Evolutionary conservation across 2,329 filamentous ascomycete genomes (phyloP), one percentile per base, ranked within the genome.

Genomic region (Stemphylium vesicarium): DNA sequence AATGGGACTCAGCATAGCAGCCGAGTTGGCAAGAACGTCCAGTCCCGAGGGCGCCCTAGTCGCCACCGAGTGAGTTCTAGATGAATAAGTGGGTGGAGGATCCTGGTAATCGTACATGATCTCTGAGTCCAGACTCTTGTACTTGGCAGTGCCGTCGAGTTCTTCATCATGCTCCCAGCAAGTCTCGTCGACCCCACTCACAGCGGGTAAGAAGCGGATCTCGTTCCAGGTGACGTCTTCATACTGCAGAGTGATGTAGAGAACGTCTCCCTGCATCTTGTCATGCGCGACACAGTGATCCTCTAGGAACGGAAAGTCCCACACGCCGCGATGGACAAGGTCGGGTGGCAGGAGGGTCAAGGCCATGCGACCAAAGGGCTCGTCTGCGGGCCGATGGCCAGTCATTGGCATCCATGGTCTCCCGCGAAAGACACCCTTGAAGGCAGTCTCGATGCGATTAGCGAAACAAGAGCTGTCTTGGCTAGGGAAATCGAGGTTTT

Each of bases 21-120:
- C 73, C 4, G 73, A 74, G 47, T 75, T 66, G 38, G 73, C 73
- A 44, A 76, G 71, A 52, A 75, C 73, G 45, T 75, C 73, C 58
- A 75, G 63, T 44, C 70, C 70, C 40, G 73, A 73, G 40, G 68
- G 70, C 68, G 69, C 61, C 68, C 72, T 75, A 53, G 73, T 70
- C 59, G 68, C 69, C 63, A 71, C 39, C 60, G 70, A 71, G 70
- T 74, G 71, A 74, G 71, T 74, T 70, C 73, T 71, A 57, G 74
- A 76, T 54, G 72, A 74, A 70, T 77, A 77, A 42, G 73, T 75
- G 36, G 75, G 75, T 66, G 75, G 75, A 71, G 74, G 73, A 63
- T 75, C 71, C 66, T 74, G 72, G 61, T 75, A 76, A 59, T 75
- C 73, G 70, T 77, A 76, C 73, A 77, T 77, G 55, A 76, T 71